Conservation (phyloP, 108 stramenopile species). For the Mayamaea pseudoterrestris region DNA sequence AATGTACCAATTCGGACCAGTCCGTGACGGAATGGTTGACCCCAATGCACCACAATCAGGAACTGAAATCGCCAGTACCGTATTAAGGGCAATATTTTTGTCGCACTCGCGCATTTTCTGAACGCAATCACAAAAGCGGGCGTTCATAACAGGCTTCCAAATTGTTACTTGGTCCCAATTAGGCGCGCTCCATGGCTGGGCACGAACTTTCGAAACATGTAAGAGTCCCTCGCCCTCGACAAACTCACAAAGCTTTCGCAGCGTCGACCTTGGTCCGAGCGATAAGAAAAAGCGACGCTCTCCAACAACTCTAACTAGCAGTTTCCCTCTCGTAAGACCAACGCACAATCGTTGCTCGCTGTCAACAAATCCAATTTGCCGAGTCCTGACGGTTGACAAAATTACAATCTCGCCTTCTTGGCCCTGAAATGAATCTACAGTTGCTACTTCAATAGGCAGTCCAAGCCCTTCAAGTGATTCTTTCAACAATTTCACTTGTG, state of each 20-base stretch:
- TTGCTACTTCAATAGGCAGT: slow-evolving; percentile 28
- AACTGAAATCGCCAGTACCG: slow-evolving; percentile 14
- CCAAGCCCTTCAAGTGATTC: slow-evolving; percentile 17
- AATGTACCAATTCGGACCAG: slow-evolving; percentile 1
- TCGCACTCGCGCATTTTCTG: slow-evolving; percentile 2
- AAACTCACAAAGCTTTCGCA: not conserved
- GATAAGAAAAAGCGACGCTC: not conserved
- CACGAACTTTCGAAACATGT: not conserved
- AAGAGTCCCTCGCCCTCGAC: not conserved
- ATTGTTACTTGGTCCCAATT: not conserved
- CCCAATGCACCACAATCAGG: slow-evolving; percentile 1
- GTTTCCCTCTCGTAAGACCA: slow-evolving; percentile 58
- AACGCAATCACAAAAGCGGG: slow-evolving; percentile 12
- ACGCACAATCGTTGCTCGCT: slow-evolving; percentile 87
- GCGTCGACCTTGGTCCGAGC: not conserved
- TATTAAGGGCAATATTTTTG: slow-evolving; percentile 16
- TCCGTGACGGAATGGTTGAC: not conserved
- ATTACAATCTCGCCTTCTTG: slow-evolving; percentile 60
- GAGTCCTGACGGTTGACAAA: slow-evolving; percentile 44
- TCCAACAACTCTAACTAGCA: slow-evolving; percentile 27
- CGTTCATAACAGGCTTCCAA: slow-evolving; percentile 14
- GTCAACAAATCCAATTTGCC: slow-evolving; percentile 65
- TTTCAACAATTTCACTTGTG: slow-evolving; percentile 36
- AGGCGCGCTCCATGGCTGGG: slow-evolving; percentile 1
- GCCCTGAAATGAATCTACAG: slow-evolving; percentile 80